Conservation (phyloP, 176 grass and related monocot species). For the Triticum dicoccoides region DNA sequence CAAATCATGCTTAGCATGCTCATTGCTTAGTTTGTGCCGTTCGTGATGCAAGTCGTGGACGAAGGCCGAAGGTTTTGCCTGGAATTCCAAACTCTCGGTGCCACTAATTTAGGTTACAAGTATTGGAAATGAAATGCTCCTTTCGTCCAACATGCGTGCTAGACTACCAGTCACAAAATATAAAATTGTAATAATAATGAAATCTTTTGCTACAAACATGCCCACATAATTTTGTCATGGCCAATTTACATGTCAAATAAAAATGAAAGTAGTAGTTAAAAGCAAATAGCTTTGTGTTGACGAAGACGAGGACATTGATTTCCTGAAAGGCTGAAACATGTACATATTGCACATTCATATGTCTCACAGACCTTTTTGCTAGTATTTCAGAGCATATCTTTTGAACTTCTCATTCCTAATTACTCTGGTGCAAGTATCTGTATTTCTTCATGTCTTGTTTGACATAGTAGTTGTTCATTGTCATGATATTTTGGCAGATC, state of each 20-base stretch:
- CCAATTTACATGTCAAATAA: background rate
- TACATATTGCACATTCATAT: background rate
- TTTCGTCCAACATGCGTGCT: background rate
- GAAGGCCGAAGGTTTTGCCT: background rate
- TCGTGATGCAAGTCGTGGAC: background rate
- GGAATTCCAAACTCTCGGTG: background rate
- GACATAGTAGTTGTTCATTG: constrained; percentile 10
- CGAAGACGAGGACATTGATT: background rate
- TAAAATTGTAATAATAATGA: background rate
- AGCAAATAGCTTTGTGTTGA: background rate
- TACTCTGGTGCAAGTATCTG: background rate
- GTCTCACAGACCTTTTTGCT: background rate
- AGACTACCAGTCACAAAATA: background rate
- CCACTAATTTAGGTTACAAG: background rate
- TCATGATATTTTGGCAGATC: constrained; percentile 54
- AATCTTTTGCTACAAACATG: background rate
- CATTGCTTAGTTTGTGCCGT: background rate
- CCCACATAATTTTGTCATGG: background rate
- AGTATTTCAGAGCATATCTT: background rate
- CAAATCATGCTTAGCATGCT: background rate
- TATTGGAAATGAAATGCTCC: background rate
- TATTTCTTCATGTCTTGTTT: background rate
- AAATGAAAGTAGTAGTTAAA: background rate
- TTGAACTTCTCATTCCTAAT: background rate
- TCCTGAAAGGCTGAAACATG: background rate